Percentiles rank a stretch among this genome's conserved stretches.
These are phyloP conservation scores for Thinopyrum elongatum DNA, from an alignment of 176 grass and related monocot genomes.

Conservation along the genomic window DNA sequence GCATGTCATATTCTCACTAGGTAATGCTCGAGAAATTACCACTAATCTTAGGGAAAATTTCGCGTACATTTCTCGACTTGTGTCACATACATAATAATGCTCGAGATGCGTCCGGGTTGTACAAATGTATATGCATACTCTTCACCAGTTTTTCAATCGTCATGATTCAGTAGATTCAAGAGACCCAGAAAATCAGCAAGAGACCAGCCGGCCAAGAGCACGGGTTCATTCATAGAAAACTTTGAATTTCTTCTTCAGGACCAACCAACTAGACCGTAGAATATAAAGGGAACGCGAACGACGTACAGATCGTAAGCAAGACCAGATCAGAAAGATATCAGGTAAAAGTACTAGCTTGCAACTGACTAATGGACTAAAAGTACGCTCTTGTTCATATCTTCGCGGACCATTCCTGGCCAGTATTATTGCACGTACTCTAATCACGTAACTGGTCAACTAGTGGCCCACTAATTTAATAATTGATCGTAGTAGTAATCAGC, in stretches of 20 bases:
- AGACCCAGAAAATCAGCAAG: background rate
- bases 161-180: slow-evolving; percentile 25
- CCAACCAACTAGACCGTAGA: slow-evolving; percentile 25
- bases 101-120: background rate
- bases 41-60: slow-evolving; percentile 13
- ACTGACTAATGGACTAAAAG: slow-evolving; percentile 30
- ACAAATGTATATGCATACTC: background rate
- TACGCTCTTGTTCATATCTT: slow-evolving; percentile 16
- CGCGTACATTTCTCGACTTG: slow-evolving; percentile 7
- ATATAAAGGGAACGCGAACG: slow-evolving; percentile 16
- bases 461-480: background rate
- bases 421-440: slow-evolving; percentile 17
- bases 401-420: slow-evolving; percentile 19
- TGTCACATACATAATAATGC: background rate
- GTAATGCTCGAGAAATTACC: slow-evolving; percentile 19
- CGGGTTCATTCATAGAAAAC: background rate
- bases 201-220: background rate
- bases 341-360: slow-evolving; percentile 31
- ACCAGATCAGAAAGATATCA: background rate
- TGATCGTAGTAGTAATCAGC: background rate
- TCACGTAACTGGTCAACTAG: background rate
- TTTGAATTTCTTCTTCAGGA: slow-evolving; percentile 39
- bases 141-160: background rate
- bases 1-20: background rate
- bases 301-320: background rate